Base-by-base conservation (phyloP, 768 basidiomycete genomes). In the Sporobolomyces phaffii region DNA sequence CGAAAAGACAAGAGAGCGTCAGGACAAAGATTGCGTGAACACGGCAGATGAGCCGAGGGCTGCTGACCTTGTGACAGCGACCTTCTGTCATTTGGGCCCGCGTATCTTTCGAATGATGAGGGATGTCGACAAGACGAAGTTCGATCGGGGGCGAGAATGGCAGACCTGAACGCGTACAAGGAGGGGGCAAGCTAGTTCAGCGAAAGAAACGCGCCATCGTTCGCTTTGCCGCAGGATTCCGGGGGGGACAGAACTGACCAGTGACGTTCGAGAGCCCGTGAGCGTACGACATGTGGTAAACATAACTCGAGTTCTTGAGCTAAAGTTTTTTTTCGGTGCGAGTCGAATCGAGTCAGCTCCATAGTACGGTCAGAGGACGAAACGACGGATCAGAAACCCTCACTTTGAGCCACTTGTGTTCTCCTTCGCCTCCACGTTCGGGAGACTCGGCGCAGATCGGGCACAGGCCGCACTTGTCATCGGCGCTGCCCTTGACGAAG, bases 121-220 rank as follows among this genome's bases (percentile, higher is more conserved):
- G 78, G 3, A 75, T 82, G 1, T 73, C 51, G 2, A 79, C 76
- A 17, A 78, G 76, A 40, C 86, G 85, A 74, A 87, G 87, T 2
- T 81, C 82, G 29, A 82, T 75, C 1, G 90, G 90, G 0, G 90
- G 90, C 9, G 87, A 88, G 77, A 90, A 89, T 1, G 90, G 89
- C 2, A 80, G 81, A 0, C 84, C 85, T 67, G n/a, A n/a, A n/a
- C n/a, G 65, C 20, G n/a, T 7, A 40, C 2, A 52, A 5, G 45
- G 1, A 34, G 0, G 17, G 26, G 7, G 40, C 22, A 2, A 15
- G 54, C 18, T 8, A 17, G 10, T 11, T 15, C 2, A 20, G 14
- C 7, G n/a, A n/a, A n/a, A n/a, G n/a, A n/a, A n/a, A n/a, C n/a
- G n/a, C n/a, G n/a, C n/a, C n/a, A n/a, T n/a, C n/a, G n/a, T n/a